phyloP scores from a whole-genome alignment of 495 filamentous ascomycete genomes.

The Penicillium egyptiacum region DNA sequence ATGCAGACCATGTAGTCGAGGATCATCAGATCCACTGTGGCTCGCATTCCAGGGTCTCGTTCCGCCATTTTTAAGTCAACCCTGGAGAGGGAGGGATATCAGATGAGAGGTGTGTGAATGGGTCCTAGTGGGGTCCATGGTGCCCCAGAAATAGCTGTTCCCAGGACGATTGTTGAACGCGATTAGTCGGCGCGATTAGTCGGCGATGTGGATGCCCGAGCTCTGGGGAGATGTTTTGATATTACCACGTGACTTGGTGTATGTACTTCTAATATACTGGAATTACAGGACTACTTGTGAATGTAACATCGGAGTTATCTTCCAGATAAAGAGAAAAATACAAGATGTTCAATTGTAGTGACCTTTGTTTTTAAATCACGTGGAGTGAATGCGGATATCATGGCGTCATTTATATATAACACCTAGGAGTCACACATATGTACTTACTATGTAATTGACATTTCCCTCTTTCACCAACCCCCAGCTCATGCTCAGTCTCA shows the following conservation, averaged over 20 bases:
- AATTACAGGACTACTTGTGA: no score
- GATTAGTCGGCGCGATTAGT: neutral
- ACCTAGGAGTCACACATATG: neutral
- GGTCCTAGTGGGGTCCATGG: neutral
- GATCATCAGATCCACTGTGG: slow-evolving; percentile 53
- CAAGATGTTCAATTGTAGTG: no score
- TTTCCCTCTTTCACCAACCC: neutral
- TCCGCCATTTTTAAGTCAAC: neutral
- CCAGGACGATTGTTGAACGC: neutral
- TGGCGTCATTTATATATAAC: slow-evolving; percentile 23
- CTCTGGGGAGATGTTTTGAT: no score
- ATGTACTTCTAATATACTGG: no score
- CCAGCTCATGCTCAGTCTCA: slow-evolving; percentile 1
- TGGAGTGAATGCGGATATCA: slow-evolving; percentile 16
- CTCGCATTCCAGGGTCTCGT: slow-evolving; percentile 24
- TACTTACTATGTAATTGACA: neutral
- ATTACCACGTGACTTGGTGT: no score
- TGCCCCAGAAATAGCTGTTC: neutral
- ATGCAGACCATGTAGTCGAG: slow-evolving; percentile 55
- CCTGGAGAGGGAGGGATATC: neutral
- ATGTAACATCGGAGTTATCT: no score
- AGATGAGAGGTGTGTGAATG: neutral
- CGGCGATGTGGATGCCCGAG: neutral
- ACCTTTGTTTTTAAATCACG: neutral
- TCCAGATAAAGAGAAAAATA: no score